These are phyloP conservation scores for Colletotrichum sp. DNA, from an alignment of 2,329 filamentous ascomycete species.

Conservation along the genomic window DNA sequence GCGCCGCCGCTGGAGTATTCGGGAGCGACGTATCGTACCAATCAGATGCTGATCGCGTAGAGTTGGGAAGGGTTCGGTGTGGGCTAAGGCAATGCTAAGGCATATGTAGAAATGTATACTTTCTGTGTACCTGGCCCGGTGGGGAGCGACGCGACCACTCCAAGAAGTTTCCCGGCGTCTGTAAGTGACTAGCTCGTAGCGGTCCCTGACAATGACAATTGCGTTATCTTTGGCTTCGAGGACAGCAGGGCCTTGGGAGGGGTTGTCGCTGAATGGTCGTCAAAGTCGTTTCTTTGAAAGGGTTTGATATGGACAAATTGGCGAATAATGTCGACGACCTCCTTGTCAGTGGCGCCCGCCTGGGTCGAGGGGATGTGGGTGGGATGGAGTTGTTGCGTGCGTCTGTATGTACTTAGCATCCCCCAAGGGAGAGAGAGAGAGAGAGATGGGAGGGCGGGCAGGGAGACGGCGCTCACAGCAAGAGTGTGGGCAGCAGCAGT, in stretches of 20 bases:
- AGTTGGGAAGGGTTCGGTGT: constrained; percentile 21
- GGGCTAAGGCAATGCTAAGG: constrained; percentile 10
- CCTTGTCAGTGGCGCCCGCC: neutral
- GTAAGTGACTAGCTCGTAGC: constrained; percentile 3
- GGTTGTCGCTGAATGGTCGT: neutral
- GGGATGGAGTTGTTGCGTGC: neutral
- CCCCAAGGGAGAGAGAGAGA: neutral
- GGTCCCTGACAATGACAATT: neutral
- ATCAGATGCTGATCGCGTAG: constrained; percentile 36
- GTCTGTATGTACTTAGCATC: neutral
- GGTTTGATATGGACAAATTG: neutral
- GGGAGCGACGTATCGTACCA: constrained; percentile 33
- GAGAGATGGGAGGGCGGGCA: neutral
- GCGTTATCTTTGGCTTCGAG: constrained; percentile 1
- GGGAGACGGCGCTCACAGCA: neutral
- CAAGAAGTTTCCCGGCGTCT: constrained; percentile 4
- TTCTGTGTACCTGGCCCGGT: constrained; percentile 5
- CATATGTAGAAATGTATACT: neutral
- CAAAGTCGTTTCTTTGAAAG: neutral
- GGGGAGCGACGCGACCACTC: constrained; percentile 5
- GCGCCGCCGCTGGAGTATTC: constrained; percentile 15
- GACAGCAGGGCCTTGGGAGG: neutral
- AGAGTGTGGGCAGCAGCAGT: neutral
- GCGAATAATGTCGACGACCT: neutral
- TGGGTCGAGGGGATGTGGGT: neutral